Evolutionary conservation across 2,329 filamentous ascomycete species (phyloP).

Genomic region (Curvularia sp.): DNA sequence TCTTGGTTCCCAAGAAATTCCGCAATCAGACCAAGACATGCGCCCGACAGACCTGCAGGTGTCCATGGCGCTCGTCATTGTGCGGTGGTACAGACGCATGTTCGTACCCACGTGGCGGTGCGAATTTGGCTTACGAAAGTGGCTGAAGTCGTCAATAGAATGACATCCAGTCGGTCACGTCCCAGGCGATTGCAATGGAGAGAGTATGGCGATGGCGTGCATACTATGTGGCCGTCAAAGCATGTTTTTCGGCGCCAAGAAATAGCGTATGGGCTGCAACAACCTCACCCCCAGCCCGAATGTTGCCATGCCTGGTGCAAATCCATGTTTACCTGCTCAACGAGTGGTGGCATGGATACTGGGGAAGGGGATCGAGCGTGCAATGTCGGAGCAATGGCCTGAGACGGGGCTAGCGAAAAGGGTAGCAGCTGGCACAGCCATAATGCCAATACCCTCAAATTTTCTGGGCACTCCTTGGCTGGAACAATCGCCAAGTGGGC

Average conservation of each 20-base stretch:
- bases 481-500: constrained; percentile 6
- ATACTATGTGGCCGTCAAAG: neutral
- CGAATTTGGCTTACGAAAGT: constrained; percentile 1
- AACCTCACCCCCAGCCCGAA: neutral
- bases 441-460: constrained; percentile 10
- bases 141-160: neutral
- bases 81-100: neutral
- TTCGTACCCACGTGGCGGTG: constrained; percentile 2
- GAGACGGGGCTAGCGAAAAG: constrained; percentile 6
- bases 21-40: constrained; percentile 8
- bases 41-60: constrained; percentile 1
- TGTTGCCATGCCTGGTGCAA: too few relatives aligned
- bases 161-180: neutral
- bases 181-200: neutral
- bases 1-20: constrained; percentile 10
- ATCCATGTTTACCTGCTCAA: neutral
- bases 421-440: constrained; percentile 7
- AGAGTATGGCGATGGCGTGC: neutral
- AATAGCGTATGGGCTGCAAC: neutral
- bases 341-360: neutral
- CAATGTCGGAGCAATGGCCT: constrained; percentile 1
- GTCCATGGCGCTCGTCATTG: constrained; percentile 9
- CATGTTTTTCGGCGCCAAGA: neutral
- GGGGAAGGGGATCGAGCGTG: neutral
- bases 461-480: constrained; percentile 8